Base-by-base conservation (phyloP, 805 yeast species). In the Wickerhamomyces pijperi region DNA sequence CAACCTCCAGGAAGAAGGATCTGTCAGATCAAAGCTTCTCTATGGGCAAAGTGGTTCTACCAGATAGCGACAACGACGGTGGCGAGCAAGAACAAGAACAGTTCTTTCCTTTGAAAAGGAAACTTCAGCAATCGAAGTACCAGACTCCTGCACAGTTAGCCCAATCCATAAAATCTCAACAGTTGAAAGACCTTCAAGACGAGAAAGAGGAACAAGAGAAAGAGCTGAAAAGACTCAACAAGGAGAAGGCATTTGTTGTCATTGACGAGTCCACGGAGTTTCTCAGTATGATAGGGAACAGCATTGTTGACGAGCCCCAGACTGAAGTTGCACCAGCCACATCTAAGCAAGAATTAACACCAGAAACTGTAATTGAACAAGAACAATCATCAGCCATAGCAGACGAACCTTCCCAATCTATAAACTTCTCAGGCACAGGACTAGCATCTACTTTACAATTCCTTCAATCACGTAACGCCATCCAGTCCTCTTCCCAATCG, bases 211-310 rank as follows among this genome's bases (percentile, higher is more conserved):
- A 37, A 46, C 43, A 47, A 18, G 23, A 48, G 28, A 50, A 48
- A 19, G 25, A 35, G 3, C 23, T 36, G 15, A 25, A 29, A 11
- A 9, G 29, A 8, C 7, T 11, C 5, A 11, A 11, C 5, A 25
- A 25, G n/a, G n/a, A 25, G 5, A 25, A 13, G 14, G 29, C 5
- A 11, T 25, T 15, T 8, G 59, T 57, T 15, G 39, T 49, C 2
- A 43, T 64, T 17, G 61, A 62, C 46, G 70, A 65, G 36, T 61
- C 53, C 16, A 39, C 53, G 2, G 67, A 63, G 35, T 65, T 66
- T 39, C 46, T 66, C 36, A 48, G 49, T n/a, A 39, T 49, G 1
- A 14, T 23, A n/a, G 9, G 31, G 5, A n/a, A n/a, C n/a, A n/a
- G n/a, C n/a, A n/a, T n/a, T n/a, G 19, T 31, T 12, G 6, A 31